Evolutionary conservation across 31 red algal species (phyloP).

Genomic region (Endocladia muricata): DNA sequence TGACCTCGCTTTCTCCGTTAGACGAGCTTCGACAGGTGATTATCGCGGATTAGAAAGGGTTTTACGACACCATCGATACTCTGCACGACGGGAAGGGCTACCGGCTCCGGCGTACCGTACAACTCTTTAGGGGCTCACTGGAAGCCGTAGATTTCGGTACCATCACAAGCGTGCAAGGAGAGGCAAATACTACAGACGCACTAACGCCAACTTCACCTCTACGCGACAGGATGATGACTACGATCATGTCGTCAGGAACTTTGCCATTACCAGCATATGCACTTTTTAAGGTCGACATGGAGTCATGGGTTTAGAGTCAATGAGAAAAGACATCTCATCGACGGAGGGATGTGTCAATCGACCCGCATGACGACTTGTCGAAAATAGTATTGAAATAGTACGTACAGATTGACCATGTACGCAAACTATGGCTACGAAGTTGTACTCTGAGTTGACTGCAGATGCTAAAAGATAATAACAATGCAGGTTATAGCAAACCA

Average conservation of each 20-base stretch:
- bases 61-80: constrained; percentile 37
- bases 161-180: constrained; percentile 28
- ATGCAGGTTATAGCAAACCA: neutral
- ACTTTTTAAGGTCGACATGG: constrained; percentile 9
- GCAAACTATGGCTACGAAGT: neutral
- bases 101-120: constrained; percentile 28
- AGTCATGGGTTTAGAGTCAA: neutral
- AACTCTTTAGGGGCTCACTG: constrained; percentile 42
- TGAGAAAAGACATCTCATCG: neutral
- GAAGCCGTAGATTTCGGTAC: constrained; percentile 11
- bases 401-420: neutral
- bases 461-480: neutral
- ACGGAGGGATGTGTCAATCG: neutral
- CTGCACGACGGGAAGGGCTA: constrained; percentile 30
- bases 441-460: neutral
- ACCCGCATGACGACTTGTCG: neutral
- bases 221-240: constrained; percentile 4
- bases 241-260: neutral
- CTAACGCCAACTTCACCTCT: constrained; percentile 15
- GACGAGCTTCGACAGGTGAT: neutral
- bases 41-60: constrained; percentile 32
- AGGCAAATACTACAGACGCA: constrained; percentile 27
- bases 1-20: constrained; percentile 2
- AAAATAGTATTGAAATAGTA: neutral
- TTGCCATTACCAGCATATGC: constrained; percentile 15